Base-by-base conservation (phyloP, 768 basidiomycete genomes). In the Mrakia frigida region DNA sequence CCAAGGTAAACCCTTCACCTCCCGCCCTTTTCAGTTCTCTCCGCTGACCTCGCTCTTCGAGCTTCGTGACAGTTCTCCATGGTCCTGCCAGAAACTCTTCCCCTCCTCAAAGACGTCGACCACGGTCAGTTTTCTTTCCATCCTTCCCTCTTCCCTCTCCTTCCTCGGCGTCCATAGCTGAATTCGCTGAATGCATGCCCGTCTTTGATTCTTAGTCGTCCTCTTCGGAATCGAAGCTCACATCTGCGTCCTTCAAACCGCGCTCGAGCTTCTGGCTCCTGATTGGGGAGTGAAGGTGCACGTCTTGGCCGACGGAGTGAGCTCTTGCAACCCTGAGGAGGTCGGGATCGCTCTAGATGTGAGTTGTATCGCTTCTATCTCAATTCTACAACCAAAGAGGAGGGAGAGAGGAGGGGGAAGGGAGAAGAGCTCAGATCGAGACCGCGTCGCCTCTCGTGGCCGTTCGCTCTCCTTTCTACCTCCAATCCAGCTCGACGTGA, bases 191-290 rank as follows among this genome's bases (percentile, higher is more conserved):
- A n/a, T n/a, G n/a, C n/a, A n/a, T n/a, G n/a, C n/a, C n/a, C n/a
- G n/a, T n/a, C n/a, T n/a, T n/a, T n/a, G n/a, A n/a, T n/a, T n/a
- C n/a, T n/a, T 88, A 10, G 85, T 94, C 65, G 88, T 96, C 10
- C 82, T 98, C 7, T 89, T 93, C 78, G 95, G 95, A 23, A 94
- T 96, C 70, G 94, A 96, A 87, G 88, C 91, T 23, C 94, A 96
- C 80, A 89, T 97, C 77, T 97, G 94, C 81, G 88, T 96, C 13
- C 86, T 94, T 9, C 94, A 96, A 82, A 92, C 93, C 0, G 86
- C 90, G 0, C 84, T 94, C 25, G 89, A 91, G 77, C 86, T 96
- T 18, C 82, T 83, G 35, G 75, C 79, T 25, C 33, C 50, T 0
- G 77, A 73, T 2, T 69, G 71, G 37, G 75, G 76, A 59, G 73